These are phyloP conservation scores for Pseudozyma pruni DNA, from an alignment of 1,284 basidiomycete species.

Conservation along the genomic window DNA sequence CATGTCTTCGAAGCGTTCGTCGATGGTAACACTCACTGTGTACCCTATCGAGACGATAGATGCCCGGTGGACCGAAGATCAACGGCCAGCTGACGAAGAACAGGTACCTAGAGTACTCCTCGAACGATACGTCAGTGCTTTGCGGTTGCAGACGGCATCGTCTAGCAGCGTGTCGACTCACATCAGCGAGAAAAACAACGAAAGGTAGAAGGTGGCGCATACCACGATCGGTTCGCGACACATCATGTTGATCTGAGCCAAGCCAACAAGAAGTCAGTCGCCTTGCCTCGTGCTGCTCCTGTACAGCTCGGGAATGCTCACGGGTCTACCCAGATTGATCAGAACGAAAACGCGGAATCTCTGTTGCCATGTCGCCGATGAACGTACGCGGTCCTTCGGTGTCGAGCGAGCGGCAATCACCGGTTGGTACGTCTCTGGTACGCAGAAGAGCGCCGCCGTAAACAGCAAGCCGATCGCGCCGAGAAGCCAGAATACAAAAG, in stretches of 20 bases:
- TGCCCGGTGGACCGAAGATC: slow-evolving; percentile 41
- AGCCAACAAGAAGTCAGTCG: background rate
- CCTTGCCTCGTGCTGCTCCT: background rate
- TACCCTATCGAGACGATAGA: slow-evolving; percentile 28
- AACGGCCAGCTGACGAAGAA: slow-evolving; percentile 45
- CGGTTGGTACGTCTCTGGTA: slow-evolving; percentile 39
- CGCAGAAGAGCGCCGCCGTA: slow-evolving; percentile 14
- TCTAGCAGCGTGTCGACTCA: too few species aligned
- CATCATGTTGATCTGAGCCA: slow-evolving; percentile 37
- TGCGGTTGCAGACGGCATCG: too few species aligned
- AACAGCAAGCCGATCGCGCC: slow-evolving; percentile 19
- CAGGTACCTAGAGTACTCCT: slow-evolving; percentile 18
- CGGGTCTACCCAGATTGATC: slow-evolving; percentile 32
- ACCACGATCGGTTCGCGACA: slow-evolving; percentile 36
- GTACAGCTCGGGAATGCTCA: too few species aligned
- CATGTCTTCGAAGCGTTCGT: too few species aligned
- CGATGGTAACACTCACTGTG: slow-evolving; percentile 20
- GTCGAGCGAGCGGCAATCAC: slow-evolving; percentile 5
- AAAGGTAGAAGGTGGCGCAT: slow-evolving; percentile 41
- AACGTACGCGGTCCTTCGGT: background rate
- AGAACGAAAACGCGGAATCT: slow-evolving; percentile 9
- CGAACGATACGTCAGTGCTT: slow-evolving; percentile 1
- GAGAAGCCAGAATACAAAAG: slow-evolving; percentile 34
- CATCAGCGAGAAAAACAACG: slow-evolving; percentile 45
- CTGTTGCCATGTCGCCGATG: slow-evolving; percentile 1